A percentile compares a stretch with the other conserved stretches of the same genome.
These are phyloP conservation scores for Fusarium poae DNA, from an alignment of 2,329 filamentous ascomycete genomes.

Conservation along the genomic window DNA sequence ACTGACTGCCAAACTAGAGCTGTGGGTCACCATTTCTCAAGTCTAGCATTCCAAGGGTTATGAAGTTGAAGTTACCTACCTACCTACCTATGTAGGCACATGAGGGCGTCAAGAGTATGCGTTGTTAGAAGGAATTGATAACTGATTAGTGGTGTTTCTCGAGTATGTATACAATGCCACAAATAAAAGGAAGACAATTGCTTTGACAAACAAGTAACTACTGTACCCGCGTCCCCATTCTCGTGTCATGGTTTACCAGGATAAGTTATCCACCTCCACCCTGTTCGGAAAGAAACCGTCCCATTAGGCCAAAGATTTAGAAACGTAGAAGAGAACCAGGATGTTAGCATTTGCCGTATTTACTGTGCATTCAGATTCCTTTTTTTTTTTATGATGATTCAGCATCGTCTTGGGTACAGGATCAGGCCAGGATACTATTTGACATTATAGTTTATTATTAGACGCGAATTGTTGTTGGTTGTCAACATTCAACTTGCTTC, in stretches of 20 bases:
- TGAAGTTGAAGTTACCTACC: not conserved
- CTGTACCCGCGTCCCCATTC: not conserved
- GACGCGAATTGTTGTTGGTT: not conserved
- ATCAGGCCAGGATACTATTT: not conserved
- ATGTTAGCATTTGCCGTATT: not conserved
- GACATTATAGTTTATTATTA: not conserved
- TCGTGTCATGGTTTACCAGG: slow-evolving; percentile 14
- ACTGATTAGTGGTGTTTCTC: not conserved
- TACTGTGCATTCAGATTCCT: not conserved
- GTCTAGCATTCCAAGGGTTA: not conserved
- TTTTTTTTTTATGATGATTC: not conserved
- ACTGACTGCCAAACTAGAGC: not conserved
- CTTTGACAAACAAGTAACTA: not conserved
- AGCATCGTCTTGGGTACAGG: not conserved
- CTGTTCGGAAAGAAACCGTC: slow-evolving; percentile 12
- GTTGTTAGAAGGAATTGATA: not conserved
- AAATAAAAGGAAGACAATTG: not conserved
- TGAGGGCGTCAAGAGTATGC: not conserved
- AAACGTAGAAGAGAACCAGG: slow-evolving; percentile 1
- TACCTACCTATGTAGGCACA: not conserved
- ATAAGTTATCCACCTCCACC: slow-evolving; percentile 10
- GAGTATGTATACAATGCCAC: not conserved
- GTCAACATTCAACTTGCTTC: slow-evolving; percentile 3
- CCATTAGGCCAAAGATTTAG: slow-evolving; percentile 4
- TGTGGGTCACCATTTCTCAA: slow-evolving; percentile 3